Base-by-base conservation (phyloP, 768 basidiomycete species). In the Mycena albidolilacea region DNA sequence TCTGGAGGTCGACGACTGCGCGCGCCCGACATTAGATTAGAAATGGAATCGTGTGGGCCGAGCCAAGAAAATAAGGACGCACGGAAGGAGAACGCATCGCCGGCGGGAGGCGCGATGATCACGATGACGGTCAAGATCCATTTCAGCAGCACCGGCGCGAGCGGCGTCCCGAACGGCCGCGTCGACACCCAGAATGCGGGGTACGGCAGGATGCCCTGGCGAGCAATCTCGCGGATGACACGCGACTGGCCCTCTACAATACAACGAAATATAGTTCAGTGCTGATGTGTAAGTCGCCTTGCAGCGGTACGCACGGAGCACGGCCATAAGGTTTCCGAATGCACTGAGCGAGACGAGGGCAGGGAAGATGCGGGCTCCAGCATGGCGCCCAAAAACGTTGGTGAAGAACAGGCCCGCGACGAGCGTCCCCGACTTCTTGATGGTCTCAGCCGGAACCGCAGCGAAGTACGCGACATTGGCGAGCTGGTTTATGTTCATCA, bases 191-290 rank as follows among this genome's bases (percentile, higher is more conserved):
- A 90, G 78, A 89, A 84, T 38, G 77, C 77, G 3, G 88, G 84
- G 72, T 82, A 90, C 2, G 89, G 89, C 8, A 90, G 78, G n/a
- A 90, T 84, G 14, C 88, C 89, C 80, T 89, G 88, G 64, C 80
- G 79, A 11, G 39, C 57, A 55, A 68, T 55, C 35, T 55, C 46
- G 21, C 64, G 23, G 38, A 68, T 70, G 48, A 41, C 21, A 37
- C 61, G 30, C 46, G 48, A 60, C 70, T n/a, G 62, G 75, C 79
- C 83, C 82, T 67, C 83, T 83, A 59, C 85, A 83, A 77, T 89
- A 87, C 52, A 87, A 82, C 46, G 12, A 15, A 6, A 64, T 89
- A 80, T 55, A 23, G 19, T 11, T 30, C 4, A 10, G 15, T 48
- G 41, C 21, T 8, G 7, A 41, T 7, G 14, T 43, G 10, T 50